These are phyloP conservation scores for Kwoniella dendrophila DNA, from an alignment of 768 basidiomycete genomes.

Conservation along the genomic window DNA sequence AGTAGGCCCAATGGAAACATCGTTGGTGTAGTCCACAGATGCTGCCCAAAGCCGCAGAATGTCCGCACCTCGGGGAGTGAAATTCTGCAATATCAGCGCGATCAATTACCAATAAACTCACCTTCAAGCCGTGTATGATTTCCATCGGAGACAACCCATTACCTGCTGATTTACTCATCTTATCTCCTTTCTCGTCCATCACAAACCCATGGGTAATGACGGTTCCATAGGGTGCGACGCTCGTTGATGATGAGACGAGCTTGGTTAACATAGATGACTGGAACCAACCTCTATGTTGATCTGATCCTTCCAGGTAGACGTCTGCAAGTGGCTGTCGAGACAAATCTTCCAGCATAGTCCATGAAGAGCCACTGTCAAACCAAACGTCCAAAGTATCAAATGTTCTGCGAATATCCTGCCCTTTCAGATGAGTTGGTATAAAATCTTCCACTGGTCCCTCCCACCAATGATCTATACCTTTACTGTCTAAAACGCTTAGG, in stretches of 20 bases:
- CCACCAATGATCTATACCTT: constrained; percentile 90
- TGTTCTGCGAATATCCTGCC: constrained; percentile 70
- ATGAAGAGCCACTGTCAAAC: constrained; percentile 96
- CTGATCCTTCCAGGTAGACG: constrained; percentile 89
- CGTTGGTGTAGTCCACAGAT: constrained; percentile 82
- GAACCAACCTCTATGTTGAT: constrained; percentile 99
- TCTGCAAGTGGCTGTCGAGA: constrained; percentile 63
- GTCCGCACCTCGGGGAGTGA: constrained; percentile 83
- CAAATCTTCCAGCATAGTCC: constrained; percentile 69
- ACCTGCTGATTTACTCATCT: constrained; percentile 96
- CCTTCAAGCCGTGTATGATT: constrained; percentile 75
- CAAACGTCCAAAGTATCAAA: constrained; percentile 98
- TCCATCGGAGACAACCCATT: constrained; percentile 85
- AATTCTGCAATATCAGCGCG: constrained; percentile 59
- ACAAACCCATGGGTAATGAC: constrained; percentile 97
- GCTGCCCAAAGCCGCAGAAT: constrained; percentile 88
- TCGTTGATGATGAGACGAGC: constrained; percentile 59
- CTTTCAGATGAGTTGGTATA: constrained; percentile 65
- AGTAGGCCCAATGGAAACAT: constrained; percentile 80
- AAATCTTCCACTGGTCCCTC: constrained; percentile 80
- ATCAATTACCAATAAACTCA: constrained; percentile 51
- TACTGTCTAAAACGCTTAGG: constrained; percentile 68
- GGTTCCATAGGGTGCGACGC: constrained; percentile 66
- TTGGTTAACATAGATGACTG: constrained; percentile 89
- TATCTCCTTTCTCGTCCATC: constrained; percentile 81